Conservation (phyloP, 2,329 filamentous ascomycete genomes). For the Alternaria ventricosa region DNA sequence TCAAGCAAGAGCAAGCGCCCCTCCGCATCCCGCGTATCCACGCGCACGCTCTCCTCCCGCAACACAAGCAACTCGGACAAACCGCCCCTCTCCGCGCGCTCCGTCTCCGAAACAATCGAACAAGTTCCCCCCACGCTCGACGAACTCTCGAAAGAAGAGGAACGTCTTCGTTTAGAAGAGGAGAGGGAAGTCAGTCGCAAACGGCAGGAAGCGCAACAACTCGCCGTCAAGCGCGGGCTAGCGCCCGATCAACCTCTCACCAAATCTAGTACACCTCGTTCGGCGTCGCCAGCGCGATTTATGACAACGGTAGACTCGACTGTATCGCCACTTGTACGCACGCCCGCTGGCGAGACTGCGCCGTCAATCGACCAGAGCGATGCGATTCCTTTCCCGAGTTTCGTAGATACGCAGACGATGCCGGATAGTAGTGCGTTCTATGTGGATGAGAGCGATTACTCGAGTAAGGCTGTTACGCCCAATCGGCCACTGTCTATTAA, state of each 20-base stretch:
- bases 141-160: conserved; percentile 66
- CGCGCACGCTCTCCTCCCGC: conserved; percentile 54
- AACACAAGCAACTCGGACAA: conserved; percentile 46
- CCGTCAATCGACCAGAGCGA: conserved; percentile 1
- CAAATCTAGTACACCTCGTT: conserved; percentile 14
- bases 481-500: conserved; percentile 31
- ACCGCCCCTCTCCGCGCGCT: conserved; percentile 26
- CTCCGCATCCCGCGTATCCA: conserved; percentile 56
- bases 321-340: conserved; percentile 24
- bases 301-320: conserved; percentile 17
- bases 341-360: conserved; percentile 22
- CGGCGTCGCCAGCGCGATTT: conserved; percentile 19
- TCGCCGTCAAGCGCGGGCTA: conserved; percentile 63
- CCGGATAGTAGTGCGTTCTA: conserved; percentile 40
- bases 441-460: conserved; percentile 37
- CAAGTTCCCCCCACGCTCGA: conserved; percentile 58
- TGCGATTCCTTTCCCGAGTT: conserved; percentile 26
- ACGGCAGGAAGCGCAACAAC: conserved; percentile 60
- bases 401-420: conserved; percentile 37
- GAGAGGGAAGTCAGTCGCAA: conserved; percentile 62
- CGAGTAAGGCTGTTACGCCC: conserved; percentile 36
- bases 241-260: conserved; percentile 27
- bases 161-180: conserved; percentile 60
- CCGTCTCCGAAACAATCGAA: conserved; percentile 32
- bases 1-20: conserved; percentile 50